Base-by-base conservation (phyloP, 352 stramenopile species). In the Ophiocytium majus region DNA sequence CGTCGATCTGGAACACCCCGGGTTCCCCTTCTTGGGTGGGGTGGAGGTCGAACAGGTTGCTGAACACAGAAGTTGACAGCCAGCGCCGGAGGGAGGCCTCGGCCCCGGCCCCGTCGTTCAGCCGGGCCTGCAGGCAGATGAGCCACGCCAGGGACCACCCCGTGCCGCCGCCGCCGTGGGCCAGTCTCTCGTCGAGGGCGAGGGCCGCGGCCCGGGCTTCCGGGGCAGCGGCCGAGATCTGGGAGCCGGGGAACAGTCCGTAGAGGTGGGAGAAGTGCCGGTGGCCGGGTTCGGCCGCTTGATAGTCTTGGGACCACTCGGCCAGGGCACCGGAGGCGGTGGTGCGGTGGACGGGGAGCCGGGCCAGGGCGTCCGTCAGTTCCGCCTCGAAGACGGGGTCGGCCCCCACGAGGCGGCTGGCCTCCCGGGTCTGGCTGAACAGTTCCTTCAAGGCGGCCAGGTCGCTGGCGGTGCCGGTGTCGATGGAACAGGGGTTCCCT, bases 1-100 rank as follows among this genome's bases (percentile, higher is more conserved):
- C 57, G 28, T 71, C 57, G 57, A 71, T 71, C 57, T 71, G 57
- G 57, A 71, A 71, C n/a, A n/a, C n/a, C n/a, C n/a, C n/a, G n/a
- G n/a, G n/a, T n/a, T n/a, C n/a, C n/a, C n/a, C n/a, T n/a, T n/a
- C n/a, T n/a, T n/a, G n/a, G 19, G 57, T 23, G 19, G 57, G 57
- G 57, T 71, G 57, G 57, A 28, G 19, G 57, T 71, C 57, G 57
- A 71, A 71, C 28, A 71, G 57, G 57, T 71, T 71, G 19, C 19
- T 23, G 28, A 23, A 71, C 19, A 71, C n/a, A n/a, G n/a, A n/a
- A n/a, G n/a, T n/a, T n/a, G n/a, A n/a, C n/a, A n/a, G n/a, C n/a
- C n/a, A n/a, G n/a, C n/a, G n/a, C n/a, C n/a, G n/a, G n/a, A n/a
- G n/a, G n/a, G n/a, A n/a, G n/a, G n/a, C n/a, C n/a, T n/a, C n/a